Conservation (phyloP, 192 early-diverging fungal species). For the Linnemannia zychae region DNA sequence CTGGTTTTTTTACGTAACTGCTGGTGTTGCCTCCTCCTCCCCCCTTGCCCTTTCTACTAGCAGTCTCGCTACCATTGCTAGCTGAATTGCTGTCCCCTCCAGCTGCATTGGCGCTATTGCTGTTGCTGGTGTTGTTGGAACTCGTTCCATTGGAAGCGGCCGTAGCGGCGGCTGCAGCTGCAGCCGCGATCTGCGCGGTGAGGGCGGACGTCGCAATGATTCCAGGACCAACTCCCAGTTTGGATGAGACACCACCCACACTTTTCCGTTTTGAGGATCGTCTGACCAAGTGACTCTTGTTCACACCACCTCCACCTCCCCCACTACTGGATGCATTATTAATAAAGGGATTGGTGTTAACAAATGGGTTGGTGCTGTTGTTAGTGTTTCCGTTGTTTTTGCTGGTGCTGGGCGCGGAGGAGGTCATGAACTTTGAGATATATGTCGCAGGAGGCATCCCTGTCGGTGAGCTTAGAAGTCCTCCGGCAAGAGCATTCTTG, state of each 20-base stretch:
- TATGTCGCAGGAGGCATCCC: conserved; percentile 6
- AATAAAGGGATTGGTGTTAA: not conserved
- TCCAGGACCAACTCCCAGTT: not conserved
- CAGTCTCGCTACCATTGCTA: not conserved
- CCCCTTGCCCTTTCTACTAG: not conserved
- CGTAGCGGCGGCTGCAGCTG: not conserved
- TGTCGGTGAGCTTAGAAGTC: conserved; percentile 21
- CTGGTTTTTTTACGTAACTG: not conserved
- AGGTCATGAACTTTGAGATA: conserved; percentile 1
- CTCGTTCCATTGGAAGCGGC: not conserved
- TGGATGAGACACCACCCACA: conserved; percentile 1
- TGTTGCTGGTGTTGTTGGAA: not conserved
- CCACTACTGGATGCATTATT: not conserved
- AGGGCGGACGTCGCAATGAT: not conserved
- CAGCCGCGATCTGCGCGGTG: not conserved
- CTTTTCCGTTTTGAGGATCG: conserved; percentile 9
- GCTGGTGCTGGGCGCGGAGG: not conserved
- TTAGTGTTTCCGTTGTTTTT: not conserved
- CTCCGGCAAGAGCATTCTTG: conserved; percentile 17
- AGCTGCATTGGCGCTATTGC: not conserved
- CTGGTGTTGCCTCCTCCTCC: not conserved
- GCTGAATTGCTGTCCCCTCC: not conserved
- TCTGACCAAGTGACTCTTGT: conserved; percentile 7
- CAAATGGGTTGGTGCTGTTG: not conserved
- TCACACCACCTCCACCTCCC: not conserved